Conservation (phyloP, 2,329 filamentous ascomycete species). For the Byssochlamys sp. region DNA sequence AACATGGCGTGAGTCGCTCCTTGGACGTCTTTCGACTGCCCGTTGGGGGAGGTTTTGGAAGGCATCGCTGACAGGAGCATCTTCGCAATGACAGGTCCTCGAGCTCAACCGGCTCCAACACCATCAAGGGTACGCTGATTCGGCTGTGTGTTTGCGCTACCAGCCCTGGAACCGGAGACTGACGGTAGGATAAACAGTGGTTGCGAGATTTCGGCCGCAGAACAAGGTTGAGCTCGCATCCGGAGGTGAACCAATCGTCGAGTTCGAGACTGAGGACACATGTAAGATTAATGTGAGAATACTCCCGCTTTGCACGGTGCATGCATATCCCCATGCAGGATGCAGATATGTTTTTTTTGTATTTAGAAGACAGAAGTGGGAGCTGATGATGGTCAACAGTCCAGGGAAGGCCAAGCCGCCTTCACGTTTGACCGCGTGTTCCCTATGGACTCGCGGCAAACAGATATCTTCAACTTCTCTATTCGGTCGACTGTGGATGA, state of each 20-base stretch:
- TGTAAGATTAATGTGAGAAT: constrained; percentile 65
- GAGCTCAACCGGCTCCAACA: constrained; percentile 32
- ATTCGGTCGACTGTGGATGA: constrained; percentile 94
- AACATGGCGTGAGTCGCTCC: constrained; percentile 40
- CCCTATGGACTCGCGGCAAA: constrained; percentile 80
- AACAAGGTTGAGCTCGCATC: constrained; percentile 87
- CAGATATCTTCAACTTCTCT: constrained; percentile 95
- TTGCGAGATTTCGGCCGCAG: constrained; percentile 93
- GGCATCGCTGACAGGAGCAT: constrained; percentile 8
- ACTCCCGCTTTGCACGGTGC: neutral
- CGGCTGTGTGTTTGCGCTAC: neutral
- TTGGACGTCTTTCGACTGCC: constrained; percentile 3
- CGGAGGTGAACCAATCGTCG: constrained; percentile 83
- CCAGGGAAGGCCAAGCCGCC: constrained; percentile 67
- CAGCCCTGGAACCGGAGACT: neutral
- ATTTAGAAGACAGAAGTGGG: neutral
- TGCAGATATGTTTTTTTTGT: neutral
- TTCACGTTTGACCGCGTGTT: constrained; percentile 99
- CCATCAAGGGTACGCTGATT: constrained; percentile 44
- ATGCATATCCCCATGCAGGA: neutral
- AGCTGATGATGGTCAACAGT: constrained; percentile 43
- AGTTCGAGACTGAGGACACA: constrained; percentile 80
- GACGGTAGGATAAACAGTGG: constrained; percentile 50
- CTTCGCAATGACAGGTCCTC: constrained; percentile 16
- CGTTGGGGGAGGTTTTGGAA: constrained; percentile 2